Evolutionary conservation across 1,284 basidiomycete genomes (phyloP).

Genomic region (Pseudomicrostroma phylloplanum): DNA sequence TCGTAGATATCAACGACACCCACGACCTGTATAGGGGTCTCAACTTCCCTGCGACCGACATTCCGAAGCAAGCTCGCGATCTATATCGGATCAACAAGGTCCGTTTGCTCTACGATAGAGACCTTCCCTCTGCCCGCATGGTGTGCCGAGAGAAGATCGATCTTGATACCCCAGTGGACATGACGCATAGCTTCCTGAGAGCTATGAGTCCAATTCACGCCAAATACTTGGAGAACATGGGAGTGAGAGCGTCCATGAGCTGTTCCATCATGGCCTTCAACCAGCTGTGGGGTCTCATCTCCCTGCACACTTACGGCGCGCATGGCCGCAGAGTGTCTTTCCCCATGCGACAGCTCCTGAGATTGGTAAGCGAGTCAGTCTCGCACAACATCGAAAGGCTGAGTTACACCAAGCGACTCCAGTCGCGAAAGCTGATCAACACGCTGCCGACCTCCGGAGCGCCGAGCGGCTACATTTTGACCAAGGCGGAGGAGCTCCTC

Average conservation of each 20-base stretch:
- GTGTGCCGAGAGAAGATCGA: conserved; percentile 65
- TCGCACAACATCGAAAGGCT: conserved; percentile 76
- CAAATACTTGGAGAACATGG: conserved; percentile 58
- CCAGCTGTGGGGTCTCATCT: conserved; percentile 74
- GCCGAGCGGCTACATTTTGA: conserved; percentile 76
- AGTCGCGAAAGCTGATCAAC: conserved; percentile 74
- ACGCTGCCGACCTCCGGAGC: conserved; percentile 67
- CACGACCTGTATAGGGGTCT: conserved; percentile 71
- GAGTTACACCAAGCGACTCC: conserved; percentile 70
- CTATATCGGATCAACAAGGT: conserved; percentile 67
- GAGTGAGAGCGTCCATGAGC: conserved; percentile 47
- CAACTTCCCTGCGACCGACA: conserved; percentile 62
- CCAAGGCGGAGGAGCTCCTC: conserved; percentile 76
- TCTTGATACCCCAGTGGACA: conserved; percentile 68
- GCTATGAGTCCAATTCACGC: conserved; percentile 86
- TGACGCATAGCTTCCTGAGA: conserved; percentile 78
- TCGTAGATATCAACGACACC: conserved; percentile 74
- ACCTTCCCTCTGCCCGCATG: conserved; percentile 69
- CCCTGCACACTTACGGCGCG: conserved; percentile 73
- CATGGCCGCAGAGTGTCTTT: conserved; percentile 78
- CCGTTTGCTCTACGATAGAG: conserved; percentile 71
- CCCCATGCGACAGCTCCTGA: conserved; percentile 64
- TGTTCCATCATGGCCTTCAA: conserved; percentile 77
- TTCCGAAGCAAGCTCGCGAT: conserved; percentile 59
- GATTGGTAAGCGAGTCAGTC: conserved; percentile 73